A percentile compares a stretch with the other conserved stretches of the same genome.
Evolutionary conservation across 306 rosid species (phyloP).

Genomic region (Acacia acuminata): DNA sequence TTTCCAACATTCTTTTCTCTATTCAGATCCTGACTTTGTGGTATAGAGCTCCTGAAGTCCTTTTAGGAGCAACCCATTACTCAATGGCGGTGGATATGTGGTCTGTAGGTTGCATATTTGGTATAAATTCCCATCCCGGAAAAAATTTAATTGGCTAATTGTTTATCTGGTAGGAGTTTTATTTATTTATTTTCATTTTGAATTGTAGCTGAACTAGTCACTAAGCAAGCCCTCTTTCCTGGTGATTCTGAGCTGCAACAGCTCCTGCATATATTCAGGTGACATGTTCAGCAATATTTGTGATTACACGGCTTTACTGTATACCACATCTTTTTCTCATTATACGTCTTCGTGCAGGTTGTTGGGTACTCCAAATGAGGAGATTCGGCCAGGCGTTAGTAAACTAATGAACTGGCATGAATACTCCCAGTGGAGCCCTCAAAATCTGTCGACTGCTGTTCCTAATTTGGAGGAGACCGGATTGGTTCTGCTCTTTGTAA

Average conservation of each 20-base stretch:
- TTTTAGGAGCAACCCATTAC: constrained; percentile 93
- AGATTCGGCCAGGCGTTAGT: constrained; percentile 94
- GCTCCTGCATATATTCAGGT: constrained; percentile 96
- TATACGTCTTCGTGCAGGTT: constrained; percentile 44
- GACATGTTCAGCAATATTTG: background rate
- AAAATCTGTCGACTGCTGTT: constrained; percentile 61
- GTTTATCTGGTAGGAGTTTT: background rate
- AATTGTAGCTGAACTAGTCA: constrained; percentile 81
- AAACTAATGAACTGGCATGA: constrained; percentile 94
- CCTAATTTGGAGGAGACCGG: constrained; percentile 72
- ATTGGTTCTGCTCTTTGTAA: constrained; percentile 35
- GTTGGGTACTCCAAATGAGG: constrained; percentile 91
- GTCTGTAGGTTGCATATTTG: constrained; percentile 96
- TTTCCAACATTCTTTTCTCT: background rate
- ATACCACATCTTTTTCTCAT: background rate
- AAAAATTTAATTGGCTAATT: background rate
- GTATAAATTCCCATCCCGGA: constrained; percentile 34
- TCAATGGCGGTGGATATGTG: constrained; percentile 94
- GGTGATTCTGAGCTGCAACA: constrained; percentile 98
- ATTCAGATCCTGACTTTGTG: constrained; percentile 83
- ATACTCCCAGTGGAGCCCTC: constrained; percentile 91
- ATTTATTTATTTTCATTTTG: background rate
- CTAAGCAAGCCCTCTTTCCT: constrained; percentile 82
- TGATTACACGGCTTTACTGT: background rate
- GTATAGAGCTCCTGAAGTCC: constrained; percentile 99